Percentiles rank a stretch among this genome's conserved stretches.
Evolutionary conservation across 2,329 filamentous ascomycete species (phyloP).

Genomic region (Eutypa lata): DNA sequence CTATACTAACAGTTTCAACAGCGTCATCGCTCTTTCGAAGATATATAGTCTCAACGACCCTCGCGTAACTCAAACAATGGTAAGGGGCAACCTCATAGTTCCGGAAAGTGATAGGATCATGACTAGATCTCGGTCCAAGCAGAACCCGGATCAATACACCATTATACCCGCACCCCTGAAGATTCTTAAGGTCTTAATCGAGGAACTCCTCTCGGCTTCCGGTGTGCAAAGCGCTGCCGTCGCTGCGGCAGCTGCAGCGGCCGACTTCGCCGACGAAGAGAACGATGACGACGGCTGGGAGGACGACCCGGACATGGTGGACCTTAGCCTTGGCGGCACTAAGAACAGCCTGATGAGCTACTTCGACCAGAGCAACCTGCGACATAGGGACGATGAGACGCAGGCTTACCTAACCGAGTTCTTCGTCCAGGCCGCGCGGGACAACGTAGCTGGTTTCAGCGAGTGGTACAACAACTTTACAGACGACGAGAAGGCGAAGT

Average conservation of each 20-base stretch:
- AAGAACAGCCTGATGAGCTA: slow-evolving; percentile 80
- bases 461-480: slow-evolving; percentile 54
- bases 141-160: slow-evolving; percentile 87
- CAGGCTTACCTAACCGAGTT: slow-evolving; percentile 81
- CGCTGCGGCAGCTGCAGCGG: slow-evolving; percentile 58
- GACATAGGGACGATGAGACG: slow-evolving; percentile 85
- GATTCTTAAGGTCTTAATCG: slow-evolving; percentile 92
- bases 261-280: slow-evolving; percentile 56
- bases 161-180: slow-evolving; percentile 85
- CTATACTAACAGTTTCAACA: slow-evolving; percentile 38
- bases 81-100: slow-evolving; percentile 89
- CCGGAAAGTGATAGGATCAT: slow-evolving; percentile 80
- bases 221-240: slow-evolving; percentile 60
- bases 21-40: slow-evolving; percentile 88
- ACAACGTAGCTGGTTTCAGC: slow-evolving; percentile 54
- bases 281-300: slow-evolving; percentile 86
- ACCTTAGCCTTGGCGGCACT: slow-evolving; percentile 67
- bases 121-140: slow-evolving; percentile 85
- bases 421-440: slow-evolving; percentile 61
- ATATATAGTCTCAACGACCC: slow-evolving; percentile 84
- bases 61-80: slow-evolving; percentile 72
- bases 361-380: slow-evolving; percentile 55
- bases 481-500: slow-evolving; percentile 54
- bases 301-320: slow-evolving; percentile 73
- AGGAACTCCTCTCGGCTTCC: slow-evolving; percentile 81